A percentile compares a stretch with the other conserved stretches of the same genome.
These are phyloP conservation scores for Chrysanthemum lavandulifolium DNA, from an alignment of 129 eudicot genomes.

Conservation along the genomic window DNA sequence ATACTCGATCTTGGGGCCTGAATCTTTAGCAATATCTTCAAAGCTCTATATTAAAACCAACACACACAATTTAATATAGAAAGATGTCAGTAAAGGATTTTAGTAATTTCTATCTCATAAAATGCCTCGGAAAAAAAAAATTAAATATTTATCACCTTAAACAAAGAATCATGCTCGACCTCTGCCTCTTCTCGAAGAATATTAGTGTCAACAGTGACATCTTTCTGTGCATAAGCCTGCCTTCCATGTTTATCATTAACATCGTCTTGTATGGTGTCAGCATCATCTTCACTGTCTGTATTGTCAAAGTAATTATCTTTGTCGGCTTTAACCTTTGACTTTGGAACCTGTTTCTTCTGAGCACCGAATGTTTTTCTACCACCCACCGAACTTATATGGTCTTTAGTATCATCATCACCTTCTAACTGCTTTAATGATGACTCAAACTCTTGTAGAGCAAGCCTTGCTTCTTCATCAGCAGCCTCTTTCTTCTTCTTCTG, in stretches of 20 bases:
- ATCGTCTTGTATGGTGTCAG: constrained; percentile 43
- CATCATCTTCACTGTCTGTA: constrained; percentile 76
- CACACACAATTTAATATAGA: constrained; percentile 1
- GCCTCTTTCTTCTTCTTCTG: constrained; percentile 74
- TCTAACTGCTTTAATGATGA: constrained; percentile 56
- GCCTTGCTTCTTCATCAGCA: constrained; percentile 90
- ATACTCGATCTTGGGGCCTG: constrained; percentile 67
- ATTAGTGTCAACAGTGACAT: constrained; percentile 51
- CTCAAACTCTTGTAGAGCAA: constrained; percentile 77
- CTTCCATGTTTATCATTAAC: constrained; percentile 32
- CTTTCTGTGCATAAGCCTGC: constrained; percentile 37
- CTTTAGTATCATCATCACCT: constrained; percentile 38
- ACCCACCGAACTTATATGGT: constrained; percentile 34
- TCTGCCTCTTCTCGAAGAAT: constrained; percentile 66
- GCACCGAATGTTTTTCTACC: constrained; percentile 88
- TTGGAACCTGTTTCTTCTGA: constrained; percentile 47
- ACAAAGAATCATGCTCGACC: constrained; percentile 57
- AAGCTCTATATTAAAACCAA: constrained; percentile 49
- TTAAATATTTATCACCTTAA: constrained; percentile 56
- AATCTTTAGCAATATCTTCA: constrained; percentile 57
- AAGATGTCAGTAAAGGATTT: neutral
- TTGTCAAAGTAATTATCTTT: constrained; percentile 57
- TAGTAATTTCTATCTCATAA: neutral
- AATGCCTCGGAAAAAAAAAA: neutral
- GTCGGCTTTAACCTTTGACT: constrained; percentile 40